Percentiles rank a stretch among this genome's conserved stretches.
Evolutionary conservation across 257 asterid species (phyloP).

Genomic region (Hygrophila difformis): DNA sequence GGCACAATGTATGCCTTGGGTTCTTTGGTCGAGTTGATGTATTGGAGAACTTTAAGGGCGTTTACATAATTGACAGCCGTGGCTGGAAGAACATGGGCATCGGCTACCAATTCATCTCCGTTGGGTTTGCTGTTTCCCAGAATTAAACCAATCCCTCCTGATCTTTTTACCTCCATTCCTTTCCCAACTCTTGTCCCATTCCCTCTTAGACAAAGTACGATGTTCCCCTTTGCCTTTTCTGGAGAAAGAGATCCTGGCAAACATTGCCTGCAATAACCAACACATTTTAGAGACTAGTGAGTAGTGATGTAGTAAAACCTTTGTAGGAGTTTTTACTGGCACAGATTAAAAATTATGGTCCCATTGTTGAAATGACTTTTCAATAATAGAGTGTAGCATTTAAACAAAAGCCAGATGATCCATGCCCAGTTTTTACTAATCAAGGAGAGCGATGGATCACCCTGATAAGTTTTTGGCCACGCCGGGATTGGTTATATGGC

Average conservation of each 20-base stretch:
- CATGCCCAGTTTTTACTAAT: no score
- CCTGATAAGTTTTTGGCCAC: conserved; percentile 40
- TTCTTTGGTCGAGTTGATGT: conserved; percentile 26
- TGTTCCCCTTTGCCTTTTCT: conserved; percentile 62
- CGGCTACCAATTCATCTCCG: conserved; percentile 35
- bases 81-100: conserved; percentile 52
- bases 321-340: no score
- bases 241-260: conserved; percentile 69
- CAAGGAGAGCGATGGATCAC: no score
- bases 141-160: conserved; percentile 72
- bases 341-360: no score
- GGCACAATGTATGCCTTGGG: conserved; percentile 33
- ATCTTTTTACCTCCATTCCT: conserved; percentile 80
- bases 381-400: no score
- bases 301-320: no score
- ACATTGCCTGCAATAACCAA: conserved; percentile 52
- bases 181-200: conserved; percentile 68
- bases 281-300: not conserved
- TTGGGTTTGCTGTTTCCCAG: conserved; percentile 49
- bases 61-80: conserved; percentile 34
- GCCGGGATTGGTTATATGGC: conserved; percentile 34
- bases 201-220: conserved; percentile 70
- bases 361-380: no score
- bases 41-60: conserved; percentile 27
- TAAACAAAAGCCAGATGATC: no score